These are phyloP conservation scores for Sporothrix pallida DNA, from an alignment of 2,329 filamentous ascomycete species.

Conservation along the genomic window DNA sequence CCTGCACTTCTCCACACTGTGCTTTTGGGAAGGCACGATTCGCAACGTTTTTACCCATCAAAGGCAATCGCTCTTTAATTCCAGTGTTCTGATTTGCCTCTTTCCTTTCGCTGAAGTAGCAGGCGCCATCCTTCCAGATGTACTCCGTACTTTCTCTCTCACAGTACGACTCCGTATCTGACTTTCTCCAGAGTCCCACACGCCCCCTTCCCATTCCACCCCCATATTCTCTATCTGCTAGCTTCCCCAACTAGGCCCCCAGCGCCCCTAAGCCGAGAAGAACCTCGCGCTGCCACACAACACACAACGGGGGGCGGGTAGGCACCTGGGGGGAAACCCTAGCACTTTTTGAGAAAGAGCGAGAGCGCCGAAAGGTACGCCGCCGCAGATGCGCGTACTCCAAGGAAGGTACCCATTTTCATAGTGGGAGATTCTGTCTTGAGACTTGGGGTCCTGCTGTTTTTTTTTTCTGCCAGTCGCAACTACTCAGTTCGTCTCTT, in stretches of 20 bases:
- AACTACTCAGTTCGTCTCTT: constrained; percentile 1
- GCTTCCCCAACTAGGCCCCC: constrained; percentile 21
- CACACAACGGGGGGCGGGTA: not conserved
- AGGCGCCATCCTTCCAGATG: not conserved
- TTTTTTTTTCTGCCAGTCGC: constrained; percentile 7
- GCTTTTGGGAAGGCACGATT: constrained; percentile 19
- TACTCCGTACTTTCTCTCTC: not conserved
- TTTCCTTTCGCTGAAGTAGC: not conserved
- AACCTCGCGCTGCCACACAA: constrained; percentile 25
- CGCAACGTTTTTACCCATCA: not conserved
- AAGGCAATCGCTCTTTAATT: not conserved
- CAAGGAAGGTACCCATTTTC: too few relatives aligned
- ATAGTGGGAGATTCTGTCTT: constrained; percentile 5
- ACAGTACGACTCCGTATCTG: not conserved
- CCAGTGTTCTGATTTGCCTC: constrained; percentile 15
- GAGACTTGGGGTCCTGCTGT: constrained; percentile 20
- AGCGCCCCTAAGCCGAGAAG: constrained; percentile 34
- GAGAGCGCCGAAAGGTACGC: constrained; percentile 22
- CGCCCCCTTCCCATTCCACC: constrained; percentile 27
- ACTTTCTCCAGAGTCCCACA: constrained; percentile 34
- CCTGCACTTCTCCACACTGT: constrained; percentile 32
- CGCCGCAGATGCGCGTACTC: too few relatives aligned
- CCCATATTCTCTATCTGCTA: constrained; percentile 28
- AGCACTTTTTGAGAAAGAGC: constrained; percentile 13
- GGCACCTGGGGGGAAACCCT: not conserved